Percentiles rank a stretch among this genome's conserved stretches.
phyloP scores from a whole-genome alignment of 108 stramenopile genomes.

The Licmophora abbreviata region DNA sequence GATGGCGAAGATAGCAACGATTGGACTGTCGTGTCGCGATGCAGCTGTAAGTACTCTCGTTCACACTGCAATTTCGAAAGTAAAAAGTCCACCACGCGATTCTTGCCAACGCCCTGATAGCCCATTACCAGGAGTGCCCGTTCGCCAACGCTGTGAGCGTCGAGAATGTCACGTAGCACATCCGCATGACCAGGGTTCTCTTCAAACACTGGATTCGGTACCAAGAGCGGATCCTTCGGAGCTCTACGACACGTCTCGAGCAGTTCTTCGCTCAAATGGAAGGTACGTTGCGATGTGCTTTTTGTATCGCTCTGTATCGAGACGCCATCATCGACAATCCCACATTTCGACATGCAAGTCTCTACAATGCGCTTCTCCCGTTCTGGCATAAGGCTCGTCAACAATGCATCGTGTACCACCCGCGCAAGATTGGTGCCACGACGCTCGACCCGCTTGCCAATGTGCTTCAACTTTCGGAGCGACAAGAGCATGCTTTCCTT shows the following conservation, averaged over 20 bases:
- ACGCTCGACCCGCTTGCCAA: conserved; percentile 31
- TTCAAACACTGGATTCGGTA: too few relatives aligned
- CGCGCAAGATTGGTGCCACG: conserved; percentile 23
- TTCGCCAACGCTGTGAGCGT: conserved; percentile 44
- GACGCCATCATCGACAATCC: too few relatives aligned
- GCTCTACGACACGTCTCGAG: too few relatives aligned
- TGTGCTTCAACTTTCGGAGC: conserved; percentile 43
- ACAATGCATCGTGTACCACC: too few relatives aligned
- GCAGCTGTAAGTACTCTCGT: conserved; percentile 90
- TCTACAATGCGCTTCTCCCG: too few relatives aligned
- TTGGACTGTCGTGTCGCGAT: conserved; percentile 83
- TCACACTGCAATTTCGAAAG: conserved; percentile 53
- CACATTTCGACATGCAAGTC: too few relatives aligned
- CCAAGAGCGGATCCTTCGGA: too few relatives aligned
- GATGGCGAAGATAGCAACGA: conserved; percentile 54
- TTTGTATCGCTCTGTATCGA: too few relatives aligned
- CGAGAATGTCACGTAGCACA: conserved; percentile 6
- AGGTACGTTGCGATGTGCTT: too few relatives aligned
- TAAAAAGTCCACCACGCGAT: conserved; percentile 70
- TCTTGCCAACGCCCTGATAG: conserved; percentile 92
- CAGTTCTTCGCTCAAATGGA: too few relatives aligned
- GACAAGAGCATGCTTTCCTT: conserved; percentile 30
- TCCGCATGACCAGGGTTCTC: too few relatives aligned
- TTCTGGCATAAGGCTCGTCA: too few relatives aligned
- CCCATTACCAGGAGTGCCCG: conserved; percentile 65